Evolutionary conservation across 176 grass and related monocot species (phyloP), one percentile per base, ranked within the genome.

Genomic region (Musa troglodytarum): DNA sequence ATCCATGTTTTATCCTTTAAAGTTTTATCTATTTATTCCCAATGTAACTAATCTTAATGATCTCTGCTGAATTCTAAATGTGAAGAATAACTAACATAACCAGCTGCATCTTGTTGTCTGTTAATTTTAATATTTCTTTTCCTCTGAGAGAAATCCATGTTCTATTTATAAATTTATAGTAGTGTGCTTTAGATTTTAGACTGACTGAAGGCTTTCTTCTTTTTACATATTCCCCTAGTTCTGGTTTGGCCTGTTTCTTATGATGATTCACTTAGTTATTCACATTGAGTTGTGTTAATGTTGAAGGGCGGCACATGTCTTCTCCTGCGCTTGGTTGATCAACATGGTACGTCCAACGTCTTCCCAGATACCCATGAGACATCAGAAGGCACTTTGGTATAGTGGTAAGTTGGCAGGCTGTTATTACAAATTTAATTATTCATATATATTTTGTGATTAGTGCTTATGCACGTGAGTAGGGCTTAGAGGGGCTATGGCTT

Each of bases 331-430:
- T 54, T 90, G 85, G 63, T 85, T 97, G 81, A 90, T 97, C 83
- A 97, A 97, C 75, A 79, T 87, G 73, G 81, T 84, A 52, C 79
- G 94, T 20, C 90, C 94, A 81, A 68, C 83, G 87, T 57, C 90
- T 81, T 84, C 87, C 13, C 80, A 87, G 75, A 97, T 97, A 76
- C 94, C 90, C 82, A 21, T 85, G 52, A 97, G 90, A 78, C 88
- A 97, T 74, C 94, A 97, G 78, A 97, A 97, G 68, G 94, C 94
- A 85, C 94, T 97, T 83, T 97, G 94, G 86, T 97, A 93, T 82
- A 97, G 94, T 68, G 94, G 94, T 97, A 64, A 73, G 94, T 79
- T 62, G 66, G 50, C 81, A 53, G 26, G 21, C 74, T 75, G 74
- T 34, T 20, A 65, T 52, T 52, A 80, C n/a, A 7, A 12, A 57